A percentile compares a stretch with the other conserved stretches of the same genome.
These are phyloP conservation scores for Clohesyomyces aquaticus DNA, from an alignment of 495 filamentous ascomycete species.

Conservation along the genomic window DNA sequence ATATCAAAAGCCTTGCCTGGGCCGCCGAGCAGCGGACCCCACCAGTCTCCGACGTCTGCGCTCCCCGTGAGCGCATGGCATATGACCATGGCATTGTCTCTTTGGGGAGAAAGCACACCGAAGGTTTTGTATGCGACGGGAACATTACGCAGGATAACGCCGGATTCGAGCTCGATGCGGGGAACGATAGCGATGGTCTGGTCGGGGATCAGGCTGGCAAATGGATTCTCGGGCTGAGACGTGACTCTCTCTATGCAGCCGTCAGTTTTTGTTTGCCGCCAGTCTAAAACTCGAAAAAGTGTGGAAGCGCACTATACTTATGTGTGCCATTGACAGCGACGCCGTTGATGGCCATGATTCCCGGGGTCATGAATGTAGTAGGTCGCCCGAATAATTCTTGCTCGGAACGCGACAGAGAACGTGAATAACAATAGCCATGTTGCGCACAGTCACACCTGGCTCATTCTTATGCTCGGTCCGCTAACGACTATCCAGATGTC, in stretches of 20 bases:
- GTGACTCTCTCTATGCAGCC: conserved; percentile 57
- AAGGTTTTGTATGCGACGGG: conserved; percentile 90
- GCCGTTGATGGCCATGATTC: conserved; percentile 14
- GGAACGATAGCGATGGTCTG: conserved; percentile 86
- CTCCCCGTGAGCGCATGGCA: conserved; percentile 96
- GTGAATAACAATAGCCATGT: conserved; percentile 9
- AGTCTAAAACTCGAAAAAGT: background rate
- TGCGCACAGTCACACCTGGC: conserved; percentile 16
- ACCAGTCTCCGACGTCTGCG: conserved; percentile 96
- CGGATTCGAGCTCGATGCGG: conserved; percentile 90
- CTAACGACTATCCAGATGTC: conserved; percentile 16
- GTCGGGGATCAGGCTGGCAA: conserved; percentile 79
- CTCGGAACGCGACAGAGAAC: background rate
- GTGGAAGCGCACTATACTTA: conserved; percentile 28
- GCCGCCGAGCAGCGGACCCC: conserved; percentile 91
- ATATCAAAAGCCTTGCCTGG: conserved; percentile 90
- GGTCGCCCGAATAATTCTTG: conserved; percentile 11
- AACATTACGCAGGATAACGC: conserved; percentile 82
- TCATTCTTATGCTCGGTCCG: conserved; percentile 7
- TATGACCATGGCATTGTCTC: conserved; percentile 93
- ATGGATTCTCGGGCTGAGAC: conserved; percentile 88
- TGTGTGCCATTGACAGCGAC: conserved; percentile 24
- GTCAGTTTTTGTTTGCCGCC: conserved; percentile 26
- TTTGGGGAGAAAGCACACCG: conserved; percentile 71
- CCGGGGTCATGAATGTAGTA: conserved; percentile 22